These are phyloP conservation scores for Populus ilicifolia DNA, from an alignment of 345 rosid genomes.

Conservation along the genomic window DNA sequence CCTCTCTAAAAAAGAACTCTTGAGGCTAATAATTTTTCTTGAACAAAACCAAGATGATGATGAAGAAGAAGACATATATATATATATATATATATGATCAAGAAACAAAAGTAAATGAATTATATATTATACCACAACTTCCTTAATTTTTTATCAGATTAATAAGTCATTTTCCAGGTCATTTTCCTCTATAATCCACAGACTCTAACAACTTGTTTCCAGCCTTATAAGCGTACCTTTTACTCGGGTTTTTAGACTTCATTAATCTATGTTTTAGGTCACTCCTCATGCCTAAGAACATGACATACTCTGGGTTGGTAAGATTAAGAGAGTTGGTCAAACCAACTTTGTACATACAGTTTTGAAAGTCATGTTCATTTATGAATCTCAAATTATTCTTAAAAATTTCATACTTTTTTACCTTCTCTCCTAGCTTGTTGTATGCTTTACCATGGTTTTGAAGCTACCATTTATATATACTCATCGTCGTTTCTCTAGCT, in stretches of 20 bases:
- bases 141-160: constrained; percentile 26
- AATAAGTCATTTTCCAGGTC: constrained; percentile 14
- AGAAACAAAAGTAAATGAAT: not conserved
- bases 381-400: constrained; percentile 25
- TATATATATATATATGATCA: too few relatives aligned
- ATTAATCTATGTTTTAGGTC: constrained; percentile 9
- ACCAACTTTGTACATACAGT: constrained; percentile 21
- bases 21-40: too few relatives aligned
- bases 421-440: constrained; percentile 13
- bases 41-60: too few relatives aligned
- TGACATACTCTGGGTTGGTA: constrained; percentile 18
- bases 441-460: constrained; percentile 12
- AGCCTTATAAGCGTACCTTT: constrained; percentile 10
- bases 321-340: constrained; percentile 22
- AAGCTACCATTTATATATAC: constrained; percentile 18
- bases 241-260: constrained; percentile 14
- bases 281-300: constrained; percentile 14
- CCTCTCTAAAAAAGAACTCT: not conserved
- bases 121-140: constrained; percentile 18
- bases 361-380: constrained; percentile 21
- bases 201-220: constrained; percentile 13
- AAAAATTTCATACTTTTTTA: constrained; percentile 14
- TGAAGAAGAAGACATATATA: not conserved
- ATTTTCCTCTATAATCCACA: constrained; percentile 15
- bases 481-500: constrained; percentile 12